Evolutionary conservation across 164 flowering plant species (phyloP), one percentile per base, ranked within the genome.

Genomic region (Saururus chinensis): DNA sequence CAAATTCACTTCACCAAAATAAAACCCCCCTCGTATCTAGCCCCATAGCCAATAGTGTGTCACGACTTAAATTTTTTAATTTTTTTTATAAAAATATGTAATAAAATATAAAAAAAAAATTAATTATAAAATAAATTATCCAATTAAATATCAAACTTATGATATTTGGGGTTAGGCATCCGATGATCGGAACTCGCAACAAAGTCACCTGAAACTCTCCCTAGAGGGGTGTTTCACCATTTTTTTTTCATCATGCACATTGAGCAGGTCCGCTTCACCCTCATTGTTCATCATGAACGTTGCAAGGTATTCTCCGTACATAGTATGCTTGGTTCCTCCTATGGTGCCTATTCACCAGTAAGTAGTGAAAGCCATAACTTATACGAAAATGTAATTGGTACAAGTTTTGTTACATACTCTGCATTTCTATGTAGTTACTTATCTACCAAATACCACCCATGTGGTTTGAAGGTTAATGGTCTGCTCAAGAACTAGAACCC

Each of bases 391-490:
- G 0, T 41, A 41, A 41, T 41, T 41, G 8, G 45, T 41, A 41
- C 12, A 41, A 26, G 51, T 13, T 14, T 22, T 52, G 9, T 4
- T 20, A 9, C 13, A 54, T 19, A n/a, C 9, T 19, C 11, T 53
- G 6, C 26, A 20, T 4, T 20, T 21, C 7, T 40, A 1, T 16
- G 10, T 3, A 0, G 26, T 10, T 17, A 21, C 25, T 2, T 72
- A 81, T 84, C 80, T 76, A 42, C 81, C 88, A 42, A 84, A 73
- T 1, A 81, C 80, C 5, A 80, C 82, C 73, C 82, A 74, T 21
- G 83, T 68, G 0, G 89, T 75, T 57, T 77, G 76, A 30, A 80
- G 83, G 63, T 68, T 73, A 1, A 60, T 66, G 19, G 79, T 79
- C 61, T 66, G 70, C 75, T 84, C 84, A 16, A 77, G 48, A 16